A percentile compares a stretch with the other conserved stretches of the same genome.
These are phyloP conservation scores for Apiotrichum akiyoshidainum DNA, from an alignment of 1,284 basidiomycete species.

Conservation along the genomic window DNA sequence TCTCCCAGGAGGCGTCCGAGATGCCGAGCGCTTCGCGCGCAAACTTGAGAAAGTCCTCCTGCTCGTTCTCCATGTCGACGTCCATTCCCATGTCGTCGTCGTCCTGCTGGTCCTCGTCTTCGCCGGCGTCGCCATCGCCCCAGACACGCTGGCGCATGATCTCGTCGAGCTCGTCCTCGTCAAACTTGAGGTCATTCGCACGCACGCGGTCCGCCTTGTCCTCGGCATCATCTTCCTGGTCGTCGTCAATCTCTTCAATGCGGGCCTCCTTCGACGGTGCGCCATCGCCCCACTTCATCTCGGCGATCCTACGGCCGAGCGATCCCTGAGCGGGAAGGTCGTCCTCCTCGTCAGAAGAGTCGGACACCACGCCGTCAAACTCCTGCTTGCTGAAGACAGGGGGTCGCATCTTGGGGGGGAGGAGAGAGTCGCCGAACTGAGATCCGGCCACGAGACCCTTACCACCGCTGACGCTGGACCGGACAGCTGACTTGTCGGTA, in stretches of 20 bases:
- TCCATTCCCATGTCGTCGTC: conserved; percentile 70
- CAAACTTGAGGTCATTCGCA: conserved; percentile 51
- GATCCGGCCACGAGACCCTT: conserved; percentile 15
- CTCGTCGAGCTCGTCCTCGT: conserved; percentile 72
- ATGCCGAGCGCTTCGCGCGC: conserved; percentile 84
- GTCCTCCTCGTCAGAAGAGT: conserved; percentile 66
- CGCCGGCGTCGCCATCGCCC: conserved; percentile 57
- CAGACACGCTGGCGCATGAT: conserved; percentile 80
- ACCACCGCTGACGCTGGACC: not conserved
- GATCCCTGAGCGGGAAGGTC: conserved; percentile 38
- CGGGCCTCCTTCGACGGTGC: conserved; percentile 18
- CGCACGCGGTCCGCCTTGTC: conserved; percentile 19
- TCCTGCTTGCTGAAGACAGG: conserved; percentile 72
- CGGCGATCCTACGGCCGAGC: conserved; percentile 35
- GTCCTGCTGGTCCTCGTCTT: conserved; percentile 29
- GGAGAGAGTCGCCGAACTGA: conserved; percentile 37
- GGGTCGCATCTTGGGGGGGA: conserved; percentile 56
- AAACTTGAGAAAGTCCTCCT: conserved; percentile 89
- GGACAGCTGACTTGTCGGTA: no score
- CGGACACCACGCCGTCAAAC: conserved; percentile 68
- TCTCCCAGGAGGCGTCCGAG: conserved; percentile 73
- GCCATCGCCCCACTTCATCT: conserved; percentile 38
- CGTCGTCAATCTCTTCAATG: conserved; percentile 36
- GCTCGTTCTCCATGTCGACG: conserved; percentile 81
- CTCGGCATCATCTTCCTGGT: conserved; percentile 26